Evolutionary conservation across 305 asterid species (phyloP).

Genomic region (Fraxinus angustifolia): DNA sequence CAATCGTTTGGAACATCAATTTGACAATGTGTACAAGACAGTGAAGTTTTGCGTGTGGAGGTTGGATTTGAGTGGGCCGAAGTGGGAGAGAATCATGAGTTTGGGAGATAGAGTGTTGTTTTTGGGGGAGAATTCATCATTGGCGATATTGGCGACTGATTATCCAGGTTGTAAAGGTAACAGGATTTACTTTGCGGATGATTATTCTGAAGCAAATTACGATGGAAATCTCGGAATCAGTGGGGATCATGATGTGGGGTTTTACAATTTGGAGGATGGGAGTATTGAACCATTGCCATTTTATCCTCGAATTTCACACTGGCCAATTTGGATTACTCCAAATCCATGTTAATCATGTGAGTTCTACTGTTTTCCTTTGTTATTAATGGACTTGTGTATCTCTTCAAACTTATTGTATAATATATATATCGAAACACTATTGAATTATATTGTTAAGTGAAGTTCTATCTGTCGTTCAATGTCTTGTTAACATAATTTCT

Average conservation of each 20-base stretch:
- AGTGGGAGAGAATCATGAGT: conserved; percentile 52
- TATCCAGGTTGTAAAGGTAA: conserved; percentile 59
- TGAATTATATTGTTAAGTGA: conserved; percentile 3
- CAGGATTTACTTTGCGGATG: conserved; percentile 63
- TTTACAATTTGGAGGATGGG: conserved; percentile 55
- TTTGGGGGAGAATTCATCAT: conserved; percentile 66
- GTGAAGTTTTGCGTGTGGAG: conserved; percentile 48
- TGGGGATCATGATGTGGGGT: conserved; percentile 67
- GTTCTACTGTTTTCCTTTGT: conserved; percentile 6
- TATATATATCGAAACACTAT: background rate
- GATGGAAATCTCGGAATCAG: conserved; percentile 40
- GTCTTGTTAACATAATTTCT: conserved; percentile 1
- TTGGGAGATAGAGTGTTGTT: conserved; percentile 56
- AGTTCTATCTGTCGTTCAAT: background rate
- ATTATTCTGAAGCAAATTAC: conserved; percentile 52
- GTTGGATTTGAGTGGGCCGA: conserved; percentile 38
- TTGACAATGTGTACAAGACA: conserved; percentile 46
- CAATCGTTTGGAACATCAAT: conserved; percentile 28
- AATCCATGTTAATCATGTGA: conserved; percentile 44
- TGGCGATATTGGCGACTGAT: conserved; percentile 53
- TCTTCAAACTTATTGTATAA: background rate
- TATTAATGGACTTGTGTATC: background rate
- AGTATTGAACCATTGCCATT: conserved; percentile 45
- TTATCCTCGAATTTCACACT: conserved; percentile 46
- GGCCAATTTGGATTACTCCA: conserved; percentile 82